A percentile compares a stretch with the other conserved stretches of the same genome.
Evolutionary conservation across 352 stramenopile genomes (phyloP).

Genomic region (Phytophthora palmivora): DNA sequence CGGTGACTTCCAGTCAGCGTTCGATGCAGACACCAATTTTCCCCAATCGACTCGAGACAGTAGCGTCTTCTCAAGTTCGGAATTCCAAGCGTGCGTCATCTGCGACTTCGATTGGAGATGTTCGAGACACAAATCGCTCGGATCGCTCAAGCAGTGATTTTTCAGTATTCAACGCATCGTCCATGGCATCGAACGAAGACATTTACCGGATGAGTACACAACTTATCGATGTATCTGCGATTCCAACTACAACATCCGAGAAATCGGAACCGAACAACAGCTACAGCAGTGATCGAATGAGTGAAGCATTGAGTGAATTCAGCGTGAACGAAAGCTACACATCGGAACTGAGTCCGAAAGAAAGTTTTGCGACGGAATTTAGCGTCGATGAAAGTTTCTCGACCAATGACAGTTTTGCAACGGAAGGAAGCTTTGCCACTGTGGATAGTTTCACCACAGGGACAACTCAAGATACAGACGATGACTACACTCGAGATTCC

Average conservation of each 20-base stretch:
- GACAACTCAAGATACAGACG: conserved; percentile 29
- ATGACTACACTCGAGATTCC: conserved; percentile 19
- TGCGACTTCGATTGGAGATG: conserved; percentile 27
- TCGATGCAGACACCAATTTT: conserved; percentile 16
- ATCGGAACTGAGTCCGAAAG: conserved; percentile 14
- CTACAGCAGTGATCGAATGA: conserved; percentile 30
- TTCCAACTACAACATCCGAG: conserved; percentile 21
- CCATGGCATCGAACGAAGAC: conserved; percentile 14
- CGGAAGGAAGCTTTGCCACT: conserved; percentile 15
- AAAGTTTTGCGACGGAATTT: conserved; percentile 20
- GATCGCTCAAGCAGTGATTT: conserved; percentile 47
- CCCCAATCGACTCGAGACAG: conserved; percentile 12
- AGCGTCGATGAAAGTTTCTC: conserved; percentile 24
- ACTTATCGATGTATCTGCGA: conserved; percentile 29
- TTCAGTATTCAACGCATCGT: conserved; percentile 48
- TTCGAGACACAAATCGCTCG: conserved; percentile 35
- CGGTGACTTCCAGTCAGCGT: conserved; percentile 9
- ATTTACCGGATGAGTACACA: conserved; percentile 37
- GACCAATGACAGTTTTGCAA: conserved; percentile 10
- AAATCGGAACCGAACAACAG: conserved; percentile 29
- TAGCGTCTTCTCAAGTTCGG: conserved; percentile 22
- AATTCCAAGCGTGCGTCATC: conserved; percentile 24
- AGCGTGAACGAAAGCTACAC: conserved; percentile 35
- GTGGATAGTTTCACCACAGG: conserved; percentile 25
- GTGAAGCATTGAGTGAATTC: conserved; percentile 27